Conservation (phyloP, 2,329 filamentous ascomycete genomes). For the Didymella pomorum region DNA sequence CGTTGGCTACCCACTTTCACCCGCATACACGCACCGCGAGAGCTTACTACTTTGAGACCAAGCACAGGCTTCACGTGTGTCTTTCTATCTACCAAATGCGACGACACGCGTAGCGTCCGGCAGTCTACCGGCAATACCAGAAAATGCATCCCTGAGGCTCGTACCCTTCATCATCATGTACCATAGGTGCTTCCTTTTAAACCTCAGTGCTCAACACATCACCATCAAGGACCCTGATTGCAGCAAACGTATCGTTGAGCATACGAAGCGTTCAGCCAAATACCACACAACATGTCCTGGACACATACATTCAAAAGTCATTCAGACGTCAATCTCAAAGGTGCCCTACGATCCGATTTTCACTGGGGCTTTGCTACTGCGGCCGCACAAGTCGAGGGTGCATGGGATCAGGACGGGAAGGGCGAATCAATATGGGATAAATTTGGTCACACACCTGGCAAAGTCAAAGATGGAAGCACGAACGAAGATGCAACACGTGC, state of each 20-base stretch:
- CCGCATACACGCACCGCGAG: neutral
- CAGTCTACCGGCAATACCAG: neutral
- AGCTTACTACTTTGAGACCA: neutral
- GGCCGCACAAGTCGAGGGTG: slow-evolving; percentile 56
- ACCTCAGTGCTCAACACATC: too few relatives aligned
- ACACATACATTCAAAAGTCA: slow-evolving; percentile 18
- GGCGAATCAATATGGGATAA: slow-evolving; percentile 55
- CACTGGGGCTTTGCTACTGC: slow-evolving; percentile 55
- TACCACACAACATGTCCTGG: slow-evolving; percentile 13
- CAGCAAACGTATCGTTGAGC: too few relatives aligned
- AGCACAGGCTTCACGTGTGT: neutral
- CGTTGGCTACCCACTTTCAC: neutral
- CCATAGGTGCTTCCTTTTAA: too few relatives aligned
- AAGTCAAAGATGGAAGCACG: slow-evolving; percentile 52
- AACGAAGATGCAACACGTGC: slow-evolving; percentile 34
- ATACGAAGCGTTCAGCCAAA: neutral
- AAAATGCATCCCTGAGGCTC: neutral
- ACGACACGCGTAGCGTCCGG: neutral
- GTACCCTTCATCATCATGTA: too few relatives aligned
- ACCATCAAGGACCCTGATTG: too few relatives aligned
- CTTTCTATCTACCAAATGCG: neutral
- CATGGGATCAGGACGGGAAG: slow-evolving; percentile 55
- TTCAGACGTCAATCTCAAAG: slow-evolving; percentile 18
- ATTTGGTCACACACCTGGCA: slow-evolving; percentile 52
- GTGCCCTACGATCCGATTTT: slow-evolving; percentile 49